A percentile compares a stretch with the other conserved stretches of the same genome.
phyloP scores from a whole-genome alignment of 108 stramenopile species.

The Cyclotella choctawhatcheeana region DNA sequence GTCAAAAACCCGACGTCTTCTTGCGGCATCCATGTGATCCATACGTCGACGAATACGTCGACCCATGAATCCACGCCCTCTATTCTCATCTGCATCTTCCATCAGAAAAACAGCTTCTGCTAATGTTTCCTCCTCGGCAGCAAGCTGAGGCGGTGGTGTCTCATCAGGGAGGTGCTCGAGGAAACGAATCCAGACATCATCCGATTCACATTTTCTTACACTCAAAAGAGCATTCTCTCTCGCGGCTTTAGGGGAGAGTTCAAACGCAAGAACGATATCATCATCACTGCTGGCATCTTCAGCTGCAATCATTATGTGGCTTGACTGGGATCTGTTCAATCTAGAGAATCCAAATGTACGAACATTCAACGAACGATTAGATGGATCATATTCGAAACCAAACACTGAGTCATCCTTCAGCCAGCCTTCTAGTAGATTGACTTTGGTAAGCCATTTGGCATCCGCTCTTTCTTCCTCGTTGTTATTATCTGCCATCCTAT shows the following conservation, averaged over 20 bases:
- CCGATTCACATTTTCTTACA: slow-evolving; percentile 29
- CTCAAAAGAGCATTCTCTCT: slow-evolving; percentile 23
- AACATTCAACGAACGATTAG: slow-evolving; percentile 8
- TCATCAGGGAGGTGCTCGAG: background rate
- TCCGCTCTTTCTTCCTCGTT: background rate
- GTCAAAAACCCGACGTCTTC: too few relatives aligned
- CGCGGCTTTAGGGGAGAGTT: slow-evolving; percentile 13
- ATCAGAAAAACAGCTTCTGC: background rate
- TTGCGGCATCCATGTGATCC: background rate
- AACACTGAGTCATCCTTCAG: slow-evolving; percentile 23
- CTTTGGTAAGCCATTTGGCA: slow-evolving; percentile 18
- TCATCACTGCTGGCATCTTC: slow-evolving; percentile 10
- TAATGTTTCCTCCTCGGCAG: background rate
- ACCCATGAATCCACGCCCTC: background rate
- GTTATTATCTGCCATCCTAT: background rate
- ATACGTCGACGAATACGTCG: slow-evolving; percentile 1
- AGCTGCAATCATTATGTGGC: slow-evolving; percentile 4
- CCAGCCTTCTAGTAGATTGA: slow-evolving; percentile 12
- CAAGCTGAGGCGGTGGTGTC: background rate
- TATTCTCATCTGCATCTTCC: background rate
- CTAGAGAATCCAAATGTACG: background rate
- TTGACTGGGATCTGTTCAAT: background rate
- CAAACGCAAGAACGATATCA: slow-evolving; percentile 28
- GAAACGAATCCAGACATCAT: slow-evolving; percentile 22
- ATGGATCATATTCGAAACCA: slow-evolving; percentile 32